Evolutionary conservation across 257 asterid genomes (phyloP), one percentile per base, ranked within the genome.

Genomic region (Capsicum baccatum): DNA sequence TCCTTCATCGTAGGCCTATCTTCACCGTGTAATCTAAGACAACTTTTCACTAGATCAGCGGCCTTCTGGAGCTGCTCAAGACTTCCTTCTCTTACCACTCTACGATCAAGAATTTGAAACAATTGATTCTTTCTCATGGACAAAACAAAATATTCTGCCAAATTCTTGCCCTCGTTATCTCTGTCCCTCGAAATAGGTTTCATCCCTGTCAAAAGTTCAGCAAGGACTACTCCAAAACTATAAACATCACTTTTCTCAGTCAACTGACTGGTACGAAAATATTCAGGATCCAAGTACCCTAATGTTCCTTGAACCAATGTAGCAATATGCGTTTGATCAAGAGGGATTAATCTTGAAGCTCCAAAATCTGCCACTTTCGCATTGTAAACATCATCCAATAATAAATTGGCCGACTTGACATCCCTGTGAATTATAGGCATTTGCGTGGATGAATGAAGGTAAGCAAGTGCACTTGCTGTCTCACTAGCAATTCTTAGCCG

Each of bases 201-300:
- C 58, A 88, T 68, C 6, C 91, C 90, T 1, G 92, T 92, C 89
- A 91, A 88, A n/a, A 92, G 88, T 86, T 92, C 93, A 0, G 94
- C 91, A 17, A 92, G 83, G 47, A 92, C 92, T 2, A 91, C 93
- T 0, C 92, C 96, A 19, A 92, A 92, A 64, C 96, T 92, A 47
- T 92, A 92, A 0, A 91, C 96, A 9, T 92, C 96, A 14, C 94
- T 91, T 79, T 92, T 92, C 37, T 87, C 92, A 0, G 93, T 92
- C 2, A 92, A 19, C 78, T 91, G 89, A 26, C 93, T 79, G 0
- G 91, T 87, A 48, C 74, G 89, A 83, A 92, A 92, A 84, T 92
- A 92, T 86, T 92, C 94, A 0, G 94, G 93, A 59, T 91, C 97
- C 69, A 91, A 35, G 82, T 92, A 93, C 0, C 92, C 97, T 39